Percentiles rank a stretch among this genome's conserved stretches.
Evolutionary conservation across 352 stramenopile species (phyloP).

Genomic region (Globisporangium nagaii): DNA sequence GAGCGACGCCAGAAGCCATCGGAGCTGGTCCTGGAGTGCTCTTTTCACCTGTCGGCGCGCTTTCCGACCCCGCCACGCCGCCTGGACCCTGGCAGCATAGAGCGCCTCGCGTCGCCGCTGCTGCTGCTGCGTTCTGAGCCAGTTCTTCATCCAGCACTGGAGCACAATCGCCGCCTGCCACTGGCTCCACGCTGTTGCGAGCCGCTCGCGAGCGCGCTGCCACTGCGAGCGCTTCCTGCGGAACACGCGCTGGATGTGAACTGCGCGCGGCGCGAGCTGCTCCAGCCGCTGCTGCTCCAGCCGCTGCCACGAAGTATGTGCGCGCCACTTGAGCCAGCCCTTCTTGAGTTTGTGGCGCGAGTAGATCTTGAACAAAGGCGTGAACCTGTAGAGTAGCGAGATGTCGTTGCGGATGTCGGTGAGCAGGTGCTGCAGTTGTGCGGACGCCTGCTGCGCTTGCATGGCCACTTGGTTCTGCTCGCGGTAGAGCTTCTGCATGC

Average conservation of each 20-base stretch:
- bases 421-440: conserved; percentile 32
- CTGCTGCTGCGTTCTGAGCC: conserved; percentile 18
- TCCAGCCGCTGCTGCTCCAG: conserved; percentile 30
- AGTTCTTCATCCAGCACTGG: conserved; percentile 25
- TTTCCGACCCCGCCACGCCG: conserved; percentile 34
- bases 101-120: conserved; percentile 9
- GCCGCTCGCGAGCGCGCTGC: conserved; percentile 20
- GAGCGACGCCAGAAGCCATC: conserved; percentile 34
- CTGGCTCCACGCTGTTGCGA: conserved; percentile 24
- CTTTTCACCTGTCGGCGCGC: conserved; percentile 33
- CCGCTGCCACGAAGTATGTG: conserved; percentile 40
- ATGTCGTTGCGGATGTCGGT: conserved; percentile 33
- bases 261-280: conserved; percentile 32
- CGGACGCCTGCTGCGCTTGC: conserved; percentile 20
- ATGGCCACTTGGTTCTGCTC: conserved; percentile 21
- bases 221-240: conserved; percentile 34
- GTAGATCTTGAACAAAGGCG: conserved; percentile 56
- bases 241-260: conserved; percentile 61
- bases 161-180: conserved; percentile 31
- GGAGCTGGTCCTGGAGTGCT: conserved; percentile 33
- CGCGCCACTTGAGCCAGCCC: conserved; percentile 28
- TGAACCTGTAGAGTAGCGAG: conserved; percentile 53
- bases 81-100: conserved; percentile 36
- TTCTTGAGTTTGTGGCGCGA: conserved; percentile 29
- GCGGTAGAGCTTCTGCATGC: conserved; percentile 24